Base-by-base conservation (phyloP, 1,139 yeast species). In the Neolecta irregularis region DNA sequence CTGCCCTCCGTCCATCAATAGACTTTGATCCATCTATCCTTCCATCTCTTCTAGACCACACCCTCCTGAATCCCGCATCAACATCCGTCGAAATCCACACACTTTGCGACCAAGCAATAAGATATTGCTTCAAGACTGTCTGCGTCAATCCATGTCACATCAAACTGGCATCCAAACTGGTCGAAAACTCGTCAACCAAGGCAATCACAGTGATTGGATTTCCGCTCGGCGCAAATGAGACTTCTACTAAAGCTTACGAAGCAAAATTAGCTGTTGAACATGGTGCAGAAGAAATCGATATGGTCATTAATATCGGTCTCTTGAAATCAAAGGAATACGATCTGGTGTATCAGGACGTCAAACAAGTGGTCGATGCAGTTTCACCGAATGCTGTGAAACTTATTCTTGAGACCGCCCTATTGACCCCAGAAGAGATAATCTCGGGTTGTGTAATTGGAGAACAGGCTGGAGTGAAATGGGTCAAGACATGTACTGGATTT, bases 401-500 rank as follows among this genome's bases (percentile, higher is more conserved):
- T 15, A 28, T 28, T 15, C 30, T 28, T 13, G 30, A 28, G 18
- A 15, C 30, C n/a, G 17, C 22, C n/a, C 19, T 28, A 6, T 15
- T 28, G 30, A 28, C 30, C 13, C 22, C 17, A 9, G 30, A 28
- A 8, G 22, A 28, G 19, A 28, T 18, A 15, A 21, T 21, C 20
- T 18, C 8, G 19, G 30, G 22, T 12, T 28, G 30, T 15, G n/a
- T n/a, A 15, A 21, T 28, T 5, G 17, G 30, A 21, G 19, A 28
- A 8, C 7, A n/a, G 9, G 30, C 30, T 5, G 9, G 18, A 9
- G 30, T 22, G 5, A 22, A 21, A 7, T 28, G 17, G n/a, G 30
- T 28, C 30, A 28, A 28, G 9, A 28, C 30, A 6, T 28, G 22
- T 12, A 28, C 30, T 12, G 30, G 30, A 11, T 28, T 28, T 13